Percentiles rank a stretch among this genome's conserved stretches.
phyloP scores from a whole-genome alignment of 306 rosid species.

The Rosa lucieae region DNA sequence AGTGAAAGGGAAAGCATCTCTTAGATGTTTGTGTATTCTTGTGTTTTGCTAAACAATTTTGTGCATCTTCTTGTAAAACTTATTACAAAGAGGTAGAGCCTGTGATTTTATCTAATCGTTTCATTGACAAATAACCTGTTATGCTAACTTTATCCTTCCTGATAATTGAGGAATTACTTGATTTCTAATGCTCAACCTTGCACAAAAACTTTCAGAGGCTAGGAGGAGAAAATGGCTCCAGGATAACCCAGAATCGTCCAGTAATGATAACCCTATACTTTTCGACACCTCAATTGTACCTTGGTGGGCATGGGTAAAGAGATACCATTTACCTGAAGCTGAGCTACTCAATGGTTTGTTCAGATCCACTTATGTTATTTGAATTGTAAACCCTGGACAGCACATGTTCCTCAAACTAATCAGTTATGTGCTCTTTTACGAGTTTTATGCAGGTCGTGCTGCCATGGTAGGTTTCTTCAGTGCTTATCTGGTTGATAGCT shows the following conservation, averaged over 20 bases:
- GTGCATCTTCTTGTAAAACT: background rate
- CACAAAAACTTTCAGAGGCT: conserved; percentile 66
- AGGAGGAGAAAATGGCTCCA: conserved; percentile 93
- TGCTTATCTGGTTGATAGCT: conserved; percentile 96
- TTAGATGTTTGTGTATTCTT: background rate
- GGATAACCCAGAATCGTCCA: conserved; percentile 80
- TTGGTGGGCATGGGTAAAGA: conserved; percentile 99
- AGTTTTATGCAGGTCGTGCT: conserved; percentile 52
- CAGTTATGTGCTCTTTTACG: background rate
- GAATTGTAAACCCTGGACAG: conserved; percentile 7
- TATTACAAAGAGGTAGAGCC: background rate
- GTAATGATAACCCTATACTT: conserved; percentile 65
- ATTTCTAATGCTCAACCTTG: conserved; percentile 25
- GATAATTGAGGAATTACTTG: conserved; percentile 27
- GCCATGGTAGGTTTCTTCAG: conserved; percentile 78
- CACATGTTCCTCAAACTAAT: conserved; percentile 17
- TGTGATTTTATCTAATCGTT: background rate
- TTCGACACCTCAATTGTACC: conserved; percentile 94
- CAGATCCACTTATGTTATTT: conserved; percentile 15
- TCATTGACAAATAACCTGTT: background rate
- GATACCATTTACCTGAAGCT: conserved; percentile 98
- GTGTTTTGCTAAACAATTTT: background rate
- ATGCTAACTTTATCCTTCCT: background rate
- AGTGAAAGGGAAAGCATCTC: background rate
- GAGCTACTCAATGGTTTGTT: conserved; percentile 86